Evolutionary conservation across 352 stramenopile genomes (phyloP), one percentile per base, ranked within the genome.

Genomic region (Globisporangium carolinianum): DNA sequence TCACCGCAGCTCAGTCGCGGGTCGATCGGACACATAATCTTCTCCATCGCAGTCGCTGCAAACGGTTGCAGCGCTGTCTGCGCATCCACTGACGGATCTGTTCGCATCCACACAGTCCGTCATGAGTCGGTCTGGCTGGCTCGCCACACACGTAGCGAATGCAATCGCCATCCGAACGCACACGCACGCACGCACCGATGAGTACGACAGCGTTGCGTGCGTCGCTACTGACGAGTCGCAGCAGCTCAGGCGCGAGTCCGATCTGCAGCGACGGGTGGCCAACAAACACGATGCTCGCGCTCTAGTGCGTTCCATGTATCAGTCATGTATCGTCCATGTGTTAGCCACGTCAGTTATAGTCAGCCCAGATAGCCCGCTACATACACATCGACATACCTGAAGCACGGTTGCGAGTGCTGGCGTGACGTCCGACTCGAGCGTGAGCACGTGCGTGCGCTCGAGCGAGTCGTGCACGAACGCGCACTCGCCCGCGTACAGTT

Each of bases 1-100:
- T 95, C 84, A 1, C 85, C 85, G 57, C 86, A 95, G 56, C 76
- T 89, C 56, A 95, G 66, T 6, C 83, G 73, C 15, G 82, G 74
- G 41, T 95, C 85, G 38, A 95, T 91, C 10, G 79, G 76, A 24
- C 79, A 89, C 37, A 67, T 59, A 66, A 92, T 86, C 47, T 91
- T 89, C 53, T 95, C 83, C 41, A 95, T 81, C 41, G 75, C 59
- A 9, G 86, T 67, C 10, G 71, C 65, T 49, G 79, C 75, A 17
- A 87, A 91, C 24, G 75, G 66, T 11, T 62, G 64, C 51, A 95
- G 73, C 6, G 83, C 73, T 37, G 79, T 58, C 0, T 68, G 65
- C 5, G 71, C 60, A 42, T 90, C 73, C 1, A 91, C 62, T 0
- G 70, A 71, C 12, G 85, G 79, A 24, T 95, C 85, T 87, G 12